A percentile compares a stretch with the other conserved stretches of the same genome.
These are phyloP conservation scores for Colletotrichum sp. DNA, from an alignment of 2,329 filamentous ascomycete species.

Conservation along the genomic window DNA sequence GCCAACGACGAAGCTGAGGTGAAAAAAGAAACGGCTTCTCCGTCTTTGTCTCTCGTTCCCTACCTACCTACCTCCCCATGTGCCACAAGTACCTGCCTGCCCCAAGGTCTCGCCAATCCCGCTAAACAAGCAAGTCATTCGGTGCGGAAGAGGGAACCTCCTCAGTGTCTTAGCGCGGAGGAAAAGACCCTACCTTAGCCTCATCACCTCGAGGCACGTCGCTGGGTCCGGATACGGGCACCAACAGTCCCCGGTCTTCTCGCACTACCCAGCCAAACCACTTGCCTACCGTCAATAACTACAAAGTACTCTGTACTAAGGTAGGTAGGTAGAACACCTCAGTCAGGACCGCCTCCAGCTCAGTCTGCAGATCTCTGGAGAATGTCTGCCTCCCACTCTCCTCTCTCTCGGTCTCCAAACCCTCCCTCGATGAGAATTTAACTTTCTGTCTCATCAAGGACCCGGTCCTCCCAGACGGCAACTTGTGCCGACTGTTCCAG, in stretches of 20 bases:
- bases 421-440: not conserved
- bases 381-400: not conserved
- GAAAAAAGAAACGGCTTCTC: not conserved
- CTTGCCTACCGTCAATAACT: not conserved
- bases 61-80: not conserved
- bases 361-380: not conserved
- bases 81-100: not conserved
- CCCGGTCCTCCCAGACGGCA: constrained; percentile 2
- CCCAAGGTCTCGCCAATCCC: not conserved
- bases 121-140: not conserved
- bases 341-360: not conserved
- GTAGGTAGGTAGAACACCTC: not conserved
- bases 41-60: not conserved
- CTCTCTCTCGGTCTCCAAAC: not conserved
- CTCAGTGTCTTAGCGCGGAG: not conserved
- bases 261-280: not conserved
- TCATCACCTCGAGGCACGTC: not conserved
- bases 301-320: no score
- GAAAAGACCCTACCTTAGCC: not conserved
- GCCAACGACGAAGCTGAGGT: not conserved
- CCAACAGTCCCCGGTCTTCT: not conserved
- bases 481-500: constrained; percentile 10
- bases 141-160: not conserved
- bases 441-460: not conserved
- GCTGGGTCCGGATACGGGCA: not conserved